Evolutionary conservation across 1,284 basidiomycete species (phyloP).

Genomic region (Microbotryomycetes sp.): DNA sequence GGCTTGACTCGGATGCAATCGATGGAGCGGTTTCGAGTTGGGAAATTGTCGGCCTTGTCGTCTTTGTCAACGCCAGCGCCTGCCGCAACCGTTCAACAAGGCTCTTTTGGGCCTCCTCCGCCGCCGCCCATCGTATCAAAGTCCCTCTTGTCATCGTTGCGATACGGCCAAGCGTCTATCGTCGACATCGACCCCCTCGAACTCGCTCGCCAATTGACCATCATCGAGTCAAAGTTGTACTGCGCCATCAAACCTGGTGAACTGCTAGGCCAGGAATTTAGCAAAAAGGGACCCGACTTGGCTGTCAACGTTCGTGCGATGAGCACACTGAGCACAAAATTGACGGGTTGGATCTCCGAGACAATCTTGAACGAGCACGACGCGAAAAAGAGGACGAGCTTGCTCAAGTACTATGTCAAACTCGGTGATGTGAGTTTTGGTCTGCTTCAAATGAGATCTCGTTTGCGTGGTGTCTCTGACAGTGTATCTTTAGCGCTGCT

Average conservation of each 20-base stretch:
- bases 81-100: neutral
- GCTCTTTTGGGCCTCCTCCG: slow-evolving; percentile 31
- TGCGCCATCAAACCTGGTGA: slow-evolving; percentile 42
- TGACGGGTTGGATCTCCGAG: slow-evolving; percentile 47
- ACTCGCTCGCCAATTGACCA: slow-evolving; percentile 51
- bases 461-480: neutral
- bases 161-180: slow-evolving; percentile 51
- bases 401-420: slow-evolving; percentile 45
- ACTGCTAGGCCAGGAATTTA: slow-evolving; percentile 41
- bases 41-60: slow-evolving; percentile 9
- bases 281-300: slow-evolving; percentile 32
- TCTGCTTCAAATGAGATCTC: neutral
- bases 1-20: slow-evolving; percentile 21
- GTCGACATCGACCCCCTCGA: slow-evolving; percentile 75
- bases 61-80: neutral
- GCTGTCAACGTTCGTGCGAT: slow-evolving; percentile 40
- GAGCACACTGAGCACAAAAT: slow-evolving; percentile 43
- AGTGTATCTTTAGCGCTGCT: slow-evolving; percentile 34
- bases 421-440: slow-evolving; percentile 39
- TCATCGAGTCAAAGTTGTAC: slow-evolving; percentile 40
- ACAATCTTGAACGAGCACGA: slow-evolving; percentile 44
- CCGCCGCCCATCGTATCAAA: slow-evolving; percentile 72
- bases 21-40: neutral
- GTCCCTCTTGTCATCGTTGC: slow-evolving; percentile 51
- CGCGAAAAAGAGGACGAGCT: slow-evolving; percentile 39